Conservation (phyloP, 164 flowering plant genomes). For the Vitis labrusca region DNA sequence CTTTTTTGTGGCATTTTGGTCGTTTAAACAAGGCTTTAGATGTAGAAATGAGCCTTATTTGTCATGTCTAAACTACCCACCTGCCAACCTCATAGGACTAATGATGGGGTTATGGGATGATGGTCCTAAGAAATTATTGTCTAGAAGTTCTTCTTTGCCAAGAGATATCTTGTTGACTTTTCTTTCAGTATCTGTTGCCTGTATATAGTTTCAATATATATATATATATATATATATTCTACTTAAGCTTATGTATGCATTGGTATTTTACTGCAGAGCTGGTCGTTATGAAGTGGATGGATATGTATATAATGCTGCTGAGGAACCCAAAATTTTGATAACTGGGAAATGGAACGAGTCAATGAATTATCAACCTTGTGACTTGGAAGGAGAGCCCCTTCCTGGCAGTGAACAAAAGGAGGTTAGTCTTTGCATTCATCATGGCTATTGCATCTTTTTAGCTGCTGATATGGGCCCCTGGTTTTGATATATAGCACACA, state of each 20-base stretch:
- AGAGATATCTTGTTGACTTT: too few relatives aligned
- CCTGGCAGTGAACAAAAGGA: conserved; percentile 78
- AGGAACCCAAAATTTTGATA: conserved; percentile 81
- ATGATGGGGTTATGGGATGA: too few relatives aligned
- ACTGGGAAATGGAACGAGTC: conserved; percentile 85
- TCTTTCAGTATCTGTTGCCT: neutral
- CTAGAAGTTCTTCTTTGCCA: too few relatives aligned
- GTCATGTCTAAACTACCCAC: too few relatives aligned
- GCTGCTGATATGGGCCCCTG: too few relatives aligned
- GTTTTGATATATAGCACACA: too few relatives aligned
- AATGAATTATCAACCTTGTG: conserved; percentile 83
- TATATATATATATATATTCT: neutral
- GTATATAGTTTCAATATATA: neutral
- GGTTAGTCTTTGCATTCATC: conserved; percentile 31
- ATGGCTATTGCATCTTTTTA: too few relatives aligned
- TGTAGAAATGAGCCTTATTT: too few relatives aligned
- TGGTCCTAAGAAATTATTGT: too few relatives aligned
- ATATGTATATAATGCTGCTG: conserved; percentile 69
- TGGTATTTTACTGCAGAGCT: conserved; percentile 44
- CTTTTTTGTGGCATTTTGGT: too few relatives aligned
- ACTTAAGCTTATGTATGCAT: neutral
- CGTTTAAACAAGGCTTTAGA: too few relatives aligned
- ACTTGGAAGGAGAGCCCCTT: conserved; percentile 80
- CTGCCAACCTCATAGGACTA: too few relatives aligned
- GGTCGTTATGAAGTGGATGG: conserved; percentile 90